A percentile compares a stretch with the other conserved stretches of the same genome.
Conservation (phyloP, 805 yeast species). For the Zygosaccharomyces pseudorouxii region DNA sequence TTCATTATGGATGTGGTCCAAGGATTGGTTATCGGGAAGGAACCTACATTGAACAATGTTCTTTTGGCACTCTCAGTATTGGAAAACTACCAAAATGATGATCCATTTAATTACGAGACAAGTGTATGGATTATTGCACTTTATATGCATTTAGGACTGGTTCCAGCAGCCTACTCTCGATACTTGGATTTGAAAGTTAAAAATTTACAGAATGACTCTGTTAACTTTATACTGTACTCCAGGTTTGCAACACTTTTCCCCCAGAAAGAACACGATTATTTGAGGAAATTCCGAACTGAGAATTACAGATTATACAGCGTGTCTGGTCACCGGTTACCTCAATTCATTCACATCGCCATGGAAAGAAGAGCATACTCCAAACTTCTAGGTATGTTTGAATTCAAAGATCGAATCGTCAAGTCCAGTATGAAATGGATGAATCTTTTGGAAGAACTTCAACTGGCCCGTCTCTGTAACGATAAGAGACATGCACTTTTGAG, state of each 20-base stretch:
- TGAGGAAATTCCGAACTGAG: conserved; percentile 31
- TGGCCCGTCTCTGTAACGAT: conserved; percentile 32
- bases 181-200: conserved; percentile 59
- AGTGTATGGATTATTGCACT: conserved; percentile 66
- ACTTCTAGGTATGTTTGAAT: conserved; percentile 58
- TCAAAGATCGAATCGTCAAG: conserved; percentile 46
- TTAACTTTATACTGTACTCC: conserved; percentile 50
- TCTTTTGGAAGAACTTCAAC: conserved; percentile 20
- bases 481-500: conserved; percentile 20
- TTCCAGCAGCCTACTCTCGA: conserved; percentile 44
- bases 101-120: conserved; percentile 68
- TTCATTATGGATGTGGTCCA: conserved; percentile 54
- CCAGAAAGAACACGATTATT: conserved; percentile 32
- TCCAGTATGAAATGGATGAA: conserved; percentile 46
- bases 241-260: conserved; percentile 48
- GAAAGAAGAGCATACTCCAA: conserved; percentile 60
- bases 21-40: conserved; percentile 26
- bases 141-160: conserved; percentile 55
- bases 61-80: conserved; percentile 48
- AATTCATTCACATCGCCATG: conserved; percentile 49
- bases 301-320: conserved; percentile 46
- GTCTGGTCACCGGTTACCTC: conserved; percentile 49
- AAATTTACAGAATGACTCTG: conserved; percentile 70
- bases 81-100: conserved; percentile 51
- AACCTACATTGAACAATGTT: conserved; percentile 25